A percentile compares a stretch with the other conserved stretches of the same genome.
phyloP scores from a whole-genome alignment of 331 rosid genomes.

The Dryas integrifolia region DNA sequence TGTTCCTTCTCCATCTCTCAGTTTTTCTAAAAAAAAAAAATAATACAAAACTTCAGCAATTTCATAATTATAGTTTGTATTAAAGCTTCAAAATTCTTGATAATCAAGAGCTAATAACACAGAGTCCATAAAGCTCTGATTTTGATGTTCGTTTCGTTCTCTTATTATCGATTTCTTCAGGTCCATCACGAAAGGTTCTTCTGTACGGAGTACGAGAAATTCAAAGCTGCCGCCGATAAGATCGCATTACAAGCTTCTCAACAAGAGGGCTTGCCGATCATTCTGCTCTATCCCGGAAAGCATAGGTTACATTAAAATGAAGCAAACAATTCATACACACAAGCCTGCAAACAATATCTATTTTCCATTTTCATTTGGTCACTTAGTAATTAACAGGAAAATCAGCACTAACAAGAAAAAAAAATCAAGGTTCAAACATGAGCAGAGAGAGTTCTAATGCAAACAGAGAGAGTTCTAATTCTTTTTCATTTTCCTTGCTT shows the following conservation, averaged over 20 bases:
- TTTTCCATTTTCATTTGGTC: neutral
- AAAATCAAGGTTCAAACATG: neutral
- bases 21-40: neutral
- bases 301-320: neutral
- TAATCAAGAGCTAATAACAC: neutral
- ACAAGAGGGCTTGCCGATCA: slow-evolving; percentile 55
- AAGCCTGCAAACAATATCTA: neutral
- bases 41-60: neutral
- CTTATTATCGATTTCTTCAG: slow-evolving; percentile 26
- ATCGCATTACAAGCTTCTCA: slow-evolving; percentile 67
- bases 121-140: neutral
- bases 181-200: slow-evolving; percentile 71
- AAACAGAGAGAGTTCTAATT: too few species aligned
- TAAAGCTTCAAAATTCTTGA: neutral
- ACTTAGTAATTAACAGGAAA: neutral
- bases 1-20: slow-evolving; percentile 64
- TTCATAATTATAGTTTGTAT: neutral
- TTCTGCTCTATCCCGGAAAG: slow-evolving; percentile 71
- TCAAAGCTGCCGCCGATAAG: slow-evolving; percentile 68
- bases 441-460: neutral
- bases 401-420: neutral
- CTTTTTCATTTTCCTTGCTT: too few species aligned
- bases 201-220: slow-evolving; percentile 91
- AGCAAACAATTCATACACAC: neutral
- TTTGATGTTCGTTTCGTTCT: too few species aligned